Conservation (phyloP, 2,329 filamentous ascomycete genomes). For the Penicillium capsulatum region DNA sequence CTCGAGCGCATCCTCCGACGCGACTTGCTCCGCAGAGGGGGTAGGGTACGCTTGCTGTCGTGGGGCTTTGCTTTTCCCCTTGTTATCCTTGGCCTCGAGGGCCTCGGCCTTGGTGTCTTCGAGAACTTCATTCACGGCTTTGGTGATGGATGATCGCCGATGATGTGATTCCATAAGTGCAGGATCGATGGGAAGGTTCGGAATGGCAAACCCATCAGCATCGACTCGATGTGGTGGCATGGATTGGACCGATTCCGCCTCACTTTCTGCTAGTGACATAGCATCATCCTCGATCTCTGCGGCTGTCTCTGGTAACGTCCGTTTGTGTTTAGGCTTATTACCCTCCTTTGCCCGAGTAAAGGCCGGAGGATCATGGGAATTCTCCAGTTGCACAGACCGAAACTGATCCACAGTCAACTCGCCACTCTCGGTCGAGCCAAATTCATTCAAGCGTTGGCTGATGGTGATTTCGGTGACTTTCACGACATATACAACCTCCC, state of each 20-base stretch:
- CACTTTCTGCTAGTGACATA: slow-evolving; percentile 9
- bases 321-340: slow-evolving; percentile 51
- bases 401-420: slow-evolving; percentile 85
- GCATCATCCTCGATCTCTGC: slow-evolving; percentile 45
- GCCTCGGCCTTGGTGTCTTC: slow-evolving; percentile 21
- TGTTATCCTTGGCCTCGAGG: slow-evolving; percentile 20
- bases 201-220: slow-evolving; percentile 66
- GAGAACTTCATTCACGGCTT: slow-evolving; percentile 20
- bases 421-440: slow-evolving; percentile 79
- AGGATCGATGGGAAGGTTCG: slow-evolving; percentile 48
- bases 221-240: slow-evolving; percentile 49
- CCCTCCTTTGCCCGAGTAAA: slow-evolving; percentile 58
- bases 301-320: slow-evolving; percentile 33
- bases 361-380: slow-evolving; percentile 75
- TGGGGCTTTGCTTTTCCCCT: slow-evolving; percentile 33
- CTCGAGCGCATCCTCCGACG: slow-evolving; percentile 59
- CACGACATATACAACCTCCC: slow-evolving; percentile 96
- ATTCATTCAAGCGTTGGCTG: slow-evolving; percentile 85
- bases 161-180: slow-evolving; percentile 29
- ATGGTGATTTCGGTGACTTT: slow-evolving; percentile 95
- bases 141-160: slow-evolving; percentile 20
- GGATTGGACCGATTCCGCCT: slow-evolving; percentile 20
- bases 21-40: slow-evolving; percentile 57
- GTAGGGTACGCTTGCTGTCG: slow-evolving; percentile 42
- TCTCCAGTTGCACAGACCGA: slow-evolving; percentile 53